These are phyloP conservation scores for Flaveria linearis DNA, from an alignment of 129 eudicot species.

Conservation along the genomic window DNA sequence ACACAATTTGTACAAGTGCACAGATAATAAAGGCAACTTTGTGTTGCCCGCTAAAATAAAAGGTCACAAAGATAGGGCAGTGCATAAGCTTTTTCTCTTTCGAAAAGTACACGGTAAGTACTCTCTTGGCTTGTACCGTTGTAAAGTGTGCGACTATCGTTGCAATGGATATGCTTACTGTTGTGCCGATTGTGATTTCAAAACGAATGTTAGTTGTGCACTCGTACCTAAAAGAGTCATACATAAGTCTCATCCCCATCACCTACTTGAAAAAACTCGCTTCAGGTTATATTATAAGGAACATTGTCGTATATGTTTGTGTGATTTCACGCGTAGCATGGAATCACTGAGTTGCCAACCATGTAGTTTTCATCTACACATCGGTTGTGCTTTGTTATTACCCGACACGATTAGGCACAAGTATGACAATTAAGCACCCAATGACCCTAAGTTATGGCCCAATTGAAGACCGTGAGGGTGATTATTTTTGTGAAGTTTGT, in stretches of 20 bases:
- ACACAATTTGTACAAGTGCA: background rate
- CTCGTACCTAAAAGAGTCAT: background rate
- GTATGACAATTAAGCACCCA: background rate
- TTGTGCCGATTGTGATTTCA: background rate
- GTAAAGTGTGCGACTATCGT: no score
- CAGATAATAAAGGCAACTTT: background rate
- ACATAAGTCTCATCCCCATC: background rate
- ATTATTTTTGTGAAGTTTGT: background rate
- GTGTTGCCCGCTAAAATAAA: background rate
- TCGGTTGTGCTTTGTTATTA: background rate
- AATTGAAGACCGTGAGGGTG: conserved; percentile 19
- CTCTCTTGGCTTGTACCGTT: no score
- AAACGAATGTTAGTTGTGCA: background rate
- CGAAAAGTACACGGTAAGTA: no score
- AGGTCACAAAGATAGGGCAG: background rate
- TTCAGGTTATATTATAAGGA: background rate
- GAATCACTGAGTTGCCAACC: background rate
- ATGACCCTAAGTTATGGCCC: background rate
- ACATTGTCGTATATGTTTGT: background rate
- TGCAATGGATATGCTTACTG: background rate
- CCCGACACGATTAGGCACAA: background rate
- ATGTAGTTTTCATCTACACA: background rate
- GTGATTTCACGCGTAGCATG: background rate
- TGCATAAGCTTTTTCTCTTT: no score
- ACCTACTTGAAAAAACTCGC: background rate